A percentile compares a stretch with the other conserved stretches of the same genome.
Conservation (phyloP, 805 yeast genomes). For the Kodamaea lidongshanica region DNA sequence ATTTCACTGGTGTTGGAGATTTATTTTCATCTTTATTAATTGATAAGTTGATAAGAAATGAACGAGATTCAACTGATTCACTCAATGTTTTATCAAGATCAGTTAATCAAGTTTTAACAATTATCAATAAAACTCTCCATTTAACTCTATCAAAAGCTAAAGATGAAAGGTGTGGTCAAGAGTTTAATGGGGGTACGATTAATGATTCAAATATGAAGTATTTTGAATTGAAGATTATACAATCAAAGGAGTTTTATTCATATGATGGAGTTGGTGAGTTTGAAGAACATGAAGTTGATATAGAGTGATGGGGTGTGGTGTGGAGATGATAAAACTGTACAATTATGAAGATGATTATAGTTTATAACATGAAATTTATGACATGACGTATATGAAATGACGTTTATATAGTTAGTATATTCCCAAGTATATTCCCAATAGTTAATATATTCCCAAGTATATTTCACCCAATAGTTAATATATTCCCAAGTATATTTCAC, state of each 20-base stretch:
- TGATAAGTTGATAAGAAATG: constrained; percentile 45
- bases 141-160: too few relatives aligned
- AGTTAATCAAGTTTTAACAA: constrained; percentile 49
- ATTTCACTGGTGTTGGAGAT: constrained; percentile 95
- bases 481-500: too few relatives aligned
- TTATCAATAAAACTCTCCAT: constrained; percentile 47
- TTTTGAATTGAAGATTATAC: constrained; percentile 66
- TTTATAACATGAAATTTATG: too few relatives aligned
- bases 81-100: constrained; percentile 23
- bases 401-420: too few relatives aligned
- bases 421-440: too few relatives aligned
- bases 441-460: too few relatives aligned
- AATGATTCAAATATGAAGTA: constrained; percentile 60
- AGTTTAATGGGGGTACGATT: constrained; percentile 35
- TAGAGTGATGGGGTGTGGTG: too few relatives aligned
- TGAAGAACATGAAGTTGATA: constrained; percentile 7
- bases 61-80: constrained; percentile 7
- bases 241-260: constrained; percentile 41
- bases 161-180: too few relatives aligned
- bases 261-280: constrained; percentile 21
- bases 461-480: too few relatives aligned
- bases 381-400: too few relatives aligned
- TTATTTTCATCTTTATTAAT: constrained; percentile 73
- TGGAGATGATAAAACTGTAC: too few relatives aligned
- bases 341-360: too few relatives aligned